Base-by-base conservation (phyloP, 148 eudicot species). In the Vaccinium darrowii region DNA sequence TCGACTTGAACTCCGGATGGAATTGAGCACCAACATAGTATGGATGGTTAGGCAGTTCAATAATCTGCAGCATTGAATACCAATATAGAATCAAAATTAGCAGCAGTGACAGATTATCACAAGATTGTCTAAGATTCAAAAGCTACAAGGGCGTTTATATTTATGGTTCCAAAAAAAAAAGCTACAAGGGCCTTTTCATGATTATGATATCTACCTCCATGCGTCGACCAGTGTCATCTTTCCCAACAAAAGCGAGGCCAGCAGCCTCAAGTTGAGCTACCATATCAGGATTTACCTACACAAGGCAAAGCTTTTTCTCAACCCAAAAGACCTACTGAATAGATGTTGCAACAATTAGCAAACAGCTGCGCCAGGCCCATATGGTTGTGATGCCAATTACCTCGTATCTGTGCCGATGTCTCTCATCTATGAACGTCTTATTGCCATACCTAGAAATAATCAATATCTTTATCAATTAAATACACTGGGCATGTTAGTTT, bases 321-420 rank as follows among this genome's bases (percentile, higher is more conserved):
- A 63, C 47, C 58, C 49, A 74, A 47, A 87, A 25, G 25, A 33
- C 65, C 30, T 0, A 78, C 21, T 13, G 57, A 30, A 49, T 4
- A 49, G 16, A 25, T 19, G 57, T 13, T 43, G 47, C 53, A 30
- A 50, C n/a, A 51, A 71, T 43, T 30, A 82, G 21, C 67, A 54
- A 67, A 58, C 36, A 5, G 33, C 9, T 39, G 14, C 30, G 14
- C 33, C 30, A 5, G 65, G 47, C 25, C 53, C 14, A 52, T 30
- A 81, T 82, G n/a, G 8, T n/a, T 47, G 72, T 54, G 23, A 50
- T 53, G 85, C 53, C 43, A 49, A 77, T 39, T 82, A 97, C 99
- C 99, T 97, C 99, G 63, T 97, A 97, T 94, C 99, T 90, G 85
- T 97, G 99, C 8, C 99, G 95, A 92, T 97, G 99, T 84, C 99